Percentiles rank a stretch among this genome's conserved stretches.
Evolutionary conservation across 2,329 filamentous ascomycete species (phyloP).

Genomic region (Colletotrichum melonis): DNA sequence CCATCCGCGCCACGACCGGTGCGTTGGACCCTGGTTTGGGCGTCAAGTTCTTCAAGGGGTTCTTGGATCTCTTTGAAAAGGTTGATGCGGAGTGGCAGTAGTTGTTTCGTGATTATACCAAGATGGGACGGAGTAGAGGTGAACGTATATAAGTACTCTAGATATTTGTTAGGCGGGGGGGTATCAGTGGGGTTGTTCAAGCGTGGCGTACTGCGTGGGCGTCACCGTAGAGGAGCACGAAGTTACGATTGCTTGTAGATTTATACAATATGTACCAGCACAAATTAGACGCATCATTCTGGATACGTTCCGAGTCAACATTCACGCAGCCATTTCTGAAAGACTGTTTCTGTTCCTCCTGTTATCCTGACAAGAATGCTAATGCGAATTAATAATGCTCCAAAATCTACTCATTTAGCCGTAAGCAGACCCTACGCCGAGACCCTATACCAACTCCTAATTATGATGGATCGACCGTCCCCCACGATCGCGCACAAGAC

Average conservation of each 20-base stretch:
- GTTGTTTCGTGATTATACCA: background rate
- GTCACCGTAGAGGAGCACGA: background rate
- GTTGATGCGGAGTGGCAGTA: slow-evolving; percentile 83
- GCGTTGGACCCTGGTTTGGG: slow-evolving; percentile 87
- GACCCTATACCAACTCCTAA: background rate
- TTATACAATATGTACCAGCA: slow-evolving; percentile 8
- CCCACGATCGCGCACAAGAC: slow-evolving; percentile 23
- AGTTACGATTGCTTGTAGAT: slow-evolving; percentile 23
- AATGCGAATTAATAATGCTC: background rate
- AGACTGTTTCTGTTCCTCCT: background rate
- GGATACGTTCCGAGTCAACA: background rate
- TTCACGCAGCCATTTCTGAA: background rate
- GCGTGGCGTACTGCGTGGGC: slow-evolving; percentile 12
- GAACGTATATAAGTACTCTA: background rate
- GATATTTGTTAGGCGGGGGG: background rate
- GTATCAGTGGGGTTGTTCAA: background rate
- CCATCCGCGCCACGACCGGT: slow-evolving; percentile 88
- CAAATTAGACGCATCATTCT: slow-evolving; percentile 18
- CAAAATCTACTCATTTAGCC: background rate
- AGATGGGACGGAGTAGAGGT: background rate
- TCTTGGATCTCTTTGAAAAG: slow-evolving; percentile 86
- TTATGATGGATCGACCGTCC: slow-evolving; percentile 22
- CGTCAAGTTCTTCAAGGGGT: slow-evolving; percentile 88
- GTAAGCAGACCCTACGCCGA: too few relatives aligned
- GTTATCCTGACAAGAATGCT: background rate